Conservation (phyloP, 139 green algal species). For the Chlamydomonas sp. region DNA sequence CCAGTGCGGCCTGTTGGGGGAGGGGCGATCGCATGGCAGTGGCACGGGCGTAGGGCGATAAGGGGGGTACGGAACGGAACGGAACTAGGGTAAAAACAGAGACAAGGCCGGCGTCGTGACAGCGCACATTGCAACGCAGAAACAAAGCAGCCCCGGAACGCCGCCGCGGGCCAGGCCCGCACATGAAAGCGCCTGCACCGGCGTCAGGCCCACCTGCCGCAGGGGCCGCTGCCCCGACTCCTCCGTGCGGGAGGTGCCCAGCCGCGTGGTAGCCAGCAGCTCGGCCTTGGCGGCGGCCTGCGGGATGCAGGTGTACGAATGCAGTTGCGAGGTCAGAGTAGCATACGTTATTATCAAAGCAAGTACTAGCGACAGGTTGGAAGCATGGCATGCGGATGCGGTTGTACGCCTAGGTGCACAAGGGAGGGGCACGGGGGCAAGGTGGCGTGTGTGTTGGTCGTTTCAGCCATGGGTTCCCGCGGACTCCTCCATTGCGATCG, state of each 20-base stretch:
- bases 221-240: conserved; percentile 5
- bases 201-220: conserved; percentile 7
- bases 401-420: too few relatives aligned
- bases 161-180: neutral
- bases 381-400: too few relatives aligned
- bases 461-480: too few relatives aligned
- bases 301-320: neutral
- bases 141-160: neutral
- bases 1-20: conserved; percentile 20
- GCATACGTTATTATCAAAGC: too few relatives aligned
- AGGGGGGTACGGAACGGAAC: neutral
- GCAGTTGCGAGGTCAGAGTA: too few relatives aligned
- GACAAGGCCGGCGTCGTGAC: neutral
- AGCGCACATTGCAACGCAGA: neutral
- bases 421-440: too few relatives aligned
- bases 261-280: neutral
- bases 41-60: neutral
- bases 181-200: neutral
- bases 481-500: too few relatives aligned
- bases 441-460: too few relatives aligned
- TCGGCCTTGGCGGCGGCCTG: neutral
- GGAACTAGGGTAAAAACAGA: neutral
- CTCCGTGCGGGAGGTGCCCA: neutral
- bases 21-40: neutral
- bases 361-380: too few relatives aligned